Evolutionary conservation across 768 basidiomycete genomes (phyloP).

Genomic region (Lyophyllum atratum): DNA sequence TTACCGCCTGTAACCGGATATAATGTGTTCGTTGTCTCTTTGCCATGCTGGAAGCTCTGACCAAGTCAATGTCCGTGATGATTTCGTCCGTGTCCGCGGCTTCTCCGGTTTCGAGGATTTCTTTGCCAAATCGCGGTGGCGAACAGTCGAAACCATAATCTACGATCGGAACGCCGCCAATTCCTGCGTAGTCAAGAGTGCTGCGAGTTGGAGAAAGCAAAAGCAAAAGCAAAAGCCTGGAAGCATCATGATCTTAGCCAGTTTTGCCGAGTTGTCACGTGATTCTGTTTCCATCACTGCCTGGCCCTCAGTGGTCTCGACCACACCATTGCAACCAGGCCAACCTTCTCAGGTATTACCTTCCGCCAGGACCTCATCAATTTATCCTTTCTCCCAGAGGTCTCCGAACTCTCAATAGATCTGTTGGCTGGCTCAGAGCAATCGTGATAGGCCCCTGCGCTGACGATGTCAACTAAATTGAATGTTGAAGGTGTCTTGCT

Average conservation of each 20-base stretch:
- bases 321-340: too few relatives aligned
- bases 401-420: too few relatives aligned
- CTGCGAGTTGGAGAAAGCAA: neutral
- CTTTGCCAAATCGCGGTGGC: constrained; percentile 1
- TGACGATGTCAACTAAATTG: constrained; percentile 51
- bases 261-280: constrained; percentile 7
- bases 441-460: neutral
- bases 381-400: too few relatives aligned
- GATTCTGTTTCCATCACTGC: neutral
- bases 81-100: neutral
- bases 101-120: neutral
- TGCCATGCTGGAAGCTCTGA: constrained; percentile 67
- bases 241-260: neutral
- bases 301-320: too few relatives aligned
- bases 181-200: neutral
- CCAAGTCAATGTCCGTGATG: constrained; percentile 44
- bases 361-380: too few relatives aligned
- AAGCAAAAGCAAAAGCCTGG: neutral
- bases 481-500: constrained; percentile 75
- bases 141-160: neutral
- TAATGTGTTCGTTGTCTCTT: constrained; percentile 73
- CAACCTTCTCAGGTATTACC: too few relatives aligned
- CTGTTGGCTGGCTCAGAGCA: neutral
- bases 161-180: neutral
- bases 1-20: constrained; percentile 70